Percentiles rank a stretch among this genome's conserved stretches.
Conservation (phyloP, 2,329 filamentous ascomycete species). For the Pseudocercospora cruenta region DNA sequence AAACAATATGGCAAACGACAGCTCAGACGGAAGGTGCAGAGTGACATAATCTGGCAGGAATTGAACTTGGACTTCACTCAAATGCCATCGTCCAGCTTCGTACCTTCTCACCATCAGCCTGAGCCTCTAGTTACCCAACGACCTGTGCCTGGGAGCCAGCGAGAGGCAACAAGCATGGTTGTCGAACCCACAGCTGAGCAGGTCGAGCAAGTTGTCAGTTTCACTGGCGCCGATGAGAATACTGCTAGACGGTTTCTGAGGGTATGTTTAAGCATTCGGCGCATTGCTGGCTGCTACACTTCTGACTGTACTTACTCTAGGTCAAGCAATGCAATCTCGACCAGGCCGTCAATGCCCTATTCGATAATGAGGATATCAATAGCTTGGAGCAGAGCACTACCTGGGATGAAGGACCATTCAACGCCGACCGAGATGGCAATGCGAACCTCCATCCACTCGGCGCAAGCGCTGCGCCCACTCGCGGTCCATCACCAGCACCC, state of each 20-base stretch:
- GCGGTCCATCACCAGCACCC: slow-evolving; percentile 34
- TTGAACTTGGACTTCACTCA: neutral
- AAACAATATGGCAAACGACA: neutral
- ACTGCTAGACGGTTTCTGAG: slow-evolving; percentile 37
- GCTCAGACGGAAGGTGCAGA: slow-evolving; percentile 2
- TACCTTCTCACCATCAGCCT: slow-evolving; percentile 17
- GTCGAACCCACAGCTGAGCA: slow-evolving; percentile 33
- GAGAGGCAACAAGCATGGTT: slow-evolving; percentile 31
- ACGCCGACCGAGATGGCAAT: slow-evolving; percentile 37
- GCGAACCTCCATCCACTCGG: slow-evolving; percentile 34
- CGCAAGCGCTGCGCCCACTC: slow-evolving; percentile 37
- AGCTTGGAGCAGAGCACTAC: slow-evolving; percentile 28
- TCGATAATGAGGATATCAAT: slow-evolving; percentile 38
- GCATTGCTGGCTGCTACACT: neutral
- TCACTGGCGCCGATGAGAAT: slow-evolving; percentile 24
- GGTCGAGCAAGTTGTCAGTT: slow-evolving; percentile 28
- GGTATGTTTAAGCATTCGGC: slow-evolving; percentile 20
- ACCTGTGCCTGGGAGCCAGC: slow-evolving; percentile 23
- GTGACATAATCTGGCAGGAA: neutral
- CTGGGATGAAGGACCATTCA: slow-evolving; percentile 37
- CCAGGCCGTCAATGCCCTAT: slow-evolving; percentile 35
- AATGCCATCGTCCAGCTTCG: slow-evolving; percentile 7
- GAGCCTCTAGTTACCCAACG: slow-evolving; percentile 20
- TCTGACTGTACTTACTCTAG: slow-evolving; percentile 20
- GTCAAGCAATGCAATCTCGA: slow-evolving; percentile 38